Percentiles rank a stretch among this genome's conserved stretches.
These are phyloP conservation scores for Ceraceosorus guamensis DNA, from an alignment of 1,284 basidiomycete species.

Conservation along the genomic window DNA sequence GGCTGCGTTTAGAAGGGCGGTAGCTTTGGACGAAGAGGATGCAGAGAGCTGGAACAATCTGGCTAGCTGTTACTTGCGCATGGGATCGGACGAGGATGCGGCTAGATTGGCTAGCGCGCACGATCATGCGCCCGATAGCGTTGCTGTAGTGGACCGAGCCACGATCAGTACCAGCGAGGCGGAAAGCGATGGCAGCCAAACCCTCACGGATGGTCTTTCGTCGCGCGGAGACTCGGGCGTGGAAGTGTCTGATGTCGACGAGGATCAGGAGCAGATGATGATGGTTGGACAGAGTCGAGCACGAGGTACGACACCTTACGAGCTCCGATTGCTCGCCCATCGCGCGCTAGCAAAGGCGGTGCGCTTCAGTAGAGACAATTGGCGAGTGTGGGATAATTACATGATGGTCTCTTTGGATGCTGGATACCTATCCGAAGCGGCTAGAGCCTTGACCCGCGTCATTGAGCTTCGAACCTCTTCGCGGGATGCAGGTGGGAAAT, in stretches of 20 bases:
- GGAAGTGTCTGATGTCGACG: slow-evolving; percentile 4
- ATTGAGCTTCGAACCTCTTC: slow-evolving; percentile 60
- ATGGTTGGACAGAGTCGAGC: neutral
- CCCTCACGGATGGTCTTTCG: neutral
- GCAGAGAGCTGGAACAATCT: slow-evolving; percentile 98
- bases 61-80: slow-evolving; percentile 76
- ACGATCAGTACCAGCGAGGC: slow-evolving; percentile 5
- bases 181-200: slow-evolving; percentile 3
- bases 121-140: neutral
- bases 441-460: slow-evolving; percentile 71
- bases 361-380: slow-evolving; percentile 76
- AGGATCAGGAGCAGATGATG: neutral
- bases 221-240: slow-evolving; percentile 8
- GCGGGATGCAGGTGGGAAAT: slow-evolving; percentile 51
- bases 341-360: slow-evolving; percentile 87
- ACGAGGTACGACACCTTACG: slow-evolving; percentile 43
- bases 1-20: slow-evolving; percentile 76
- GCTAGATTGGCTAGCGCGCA: slow-evolving; percentile 9
- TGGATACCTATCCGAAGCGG: slow-evolving; percentile 80
- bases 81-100: slow-evolving; percentile 23
- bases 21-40: slow-evolving; percentile 87
- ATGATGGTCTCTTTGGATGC: slow-evolving; percentile 90
- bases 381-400: slow-evolving; percentile 98
- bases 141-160: too few species aligned
- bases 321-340: slow-evolving; percentile 78